Conservation (phyloP, 2,329 filamentous ascomycete species). For the Fusarium sp. region DNA sequence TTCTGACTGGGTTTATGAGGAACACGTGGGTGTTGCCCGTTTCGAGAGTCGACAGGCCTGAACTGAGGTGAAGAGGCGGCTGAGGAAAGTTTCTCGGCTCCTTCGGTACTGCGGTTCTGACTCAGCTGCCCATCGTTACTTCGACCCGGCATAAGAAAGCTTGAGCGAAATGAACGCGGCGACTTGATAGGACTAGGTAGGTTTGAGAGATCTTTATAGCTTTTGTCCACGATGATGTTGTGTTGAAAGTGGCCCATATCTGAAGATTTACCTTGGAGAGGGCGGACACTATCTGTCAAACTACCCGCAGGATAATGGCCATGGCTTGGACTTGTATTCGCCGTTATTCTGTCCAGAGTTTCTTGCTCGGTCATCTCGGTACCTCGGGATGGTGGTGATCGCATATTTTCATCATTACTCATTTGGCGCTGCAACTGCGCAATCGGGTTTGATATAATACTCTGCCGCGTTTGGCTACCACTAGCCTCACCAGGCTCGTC, state of each 20-base stretch:
- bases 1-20: constrained; percentile 42
- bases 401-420: constrained; percentile 62
- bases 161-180: constrained; percentile 80
- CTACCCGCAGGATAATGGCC: constrained; percentile 70
- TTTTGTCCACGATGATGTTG: constrained; percentile 70
- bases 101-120: constrained; percentile 69
- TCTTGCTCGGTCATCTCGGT: constrained; percentile 85
- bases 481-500: constrained; percentile 58
- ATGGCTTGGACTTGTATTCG: constrained; percentile 78
- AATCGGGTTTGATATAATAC: constrained; percentile 65
- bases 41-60: constrained; percentile 58
- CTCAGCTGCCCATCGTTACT: constrained; percentile 61
- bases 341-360: constrained; percentile 75
- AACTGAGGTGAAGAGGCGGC: constrained; percentile 79
- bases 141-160: constrained; percentile 74
- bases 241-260: constrained; percentile 53
- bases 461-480: constrained; percentile 63
- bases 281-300: constrained; percentile 81
- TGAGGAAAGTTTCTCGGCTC: constrained; percentile 87
- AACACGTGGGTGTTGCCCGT: constrained; percentile 32
- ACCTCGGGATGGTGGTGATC: constrained; percentile 77
- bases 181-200: constrained; percentile 74
- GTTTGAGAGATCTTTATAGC: constrained; percentile 64
- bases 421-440: constrained; percentile 48
- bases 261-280: constrained; percentile 68